Evolutionary conservation across 2,329 filamentous ascomycete genomes (phyloP), one percentile per base, ranked within the genome.

Genomic region (Aspergillus hortae): DNA sequence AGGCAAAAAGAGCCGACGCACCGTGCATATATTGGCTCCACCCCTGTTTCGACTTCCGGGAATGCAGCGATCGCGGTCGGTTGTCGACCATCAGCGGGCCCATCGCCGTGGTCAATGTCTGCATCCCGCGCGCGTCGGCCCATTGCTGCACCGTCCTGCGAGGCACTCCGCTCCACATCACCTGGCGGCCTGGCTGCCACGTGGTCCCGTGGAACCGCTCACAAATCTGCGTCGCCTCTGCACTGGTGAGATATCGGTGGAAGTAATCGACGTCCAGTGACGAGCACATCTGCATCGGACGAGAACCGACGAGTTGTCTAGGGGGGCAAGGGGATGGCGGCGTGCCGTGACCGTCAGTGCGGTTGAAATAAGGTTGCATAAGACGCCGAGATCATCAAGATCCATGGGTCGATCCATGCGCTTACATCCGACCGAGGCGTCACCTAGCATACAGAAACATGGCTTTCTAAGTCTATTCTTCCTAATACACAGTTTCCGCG

Each of bases 151-250:
- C 62, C 14, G 47, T 19, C 15, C 59, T 44, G 17, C 54, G 58
- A 17, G 49, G 40, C 10, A 67, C 44, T 32, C 63, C 62, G 41
- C 60, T 67, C 64, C 59, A 67, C 54, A 66, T 52, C 25, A 66
- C 61, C 52, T 65, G 63, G 36, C 43, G 14, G 10, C 47, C 52
- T 23, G 14, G 47, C 30, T 44, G 52, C 52, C 47, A 54, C 36
- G 10, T 10, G 23, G 15, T 25, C 15, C n/a, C 25, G 52, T 54
- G 52, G 38, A 54, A 50, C 41, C 35, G 42, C 10, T 42, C 30
- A 32, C 46, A 53, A 38, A 53, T 49, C 40, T 53, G 46, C 32
- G 4, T 49, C 15, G 46, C 40, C 35, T 53, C 46, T 44, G 21
- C 33, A 30, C n/a, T 42, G 12, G 42, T 43, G 27, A 53, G 46